Conservation (phyloP, 306 rosid species). For the Heteromeles arbutifolia region DNA sequence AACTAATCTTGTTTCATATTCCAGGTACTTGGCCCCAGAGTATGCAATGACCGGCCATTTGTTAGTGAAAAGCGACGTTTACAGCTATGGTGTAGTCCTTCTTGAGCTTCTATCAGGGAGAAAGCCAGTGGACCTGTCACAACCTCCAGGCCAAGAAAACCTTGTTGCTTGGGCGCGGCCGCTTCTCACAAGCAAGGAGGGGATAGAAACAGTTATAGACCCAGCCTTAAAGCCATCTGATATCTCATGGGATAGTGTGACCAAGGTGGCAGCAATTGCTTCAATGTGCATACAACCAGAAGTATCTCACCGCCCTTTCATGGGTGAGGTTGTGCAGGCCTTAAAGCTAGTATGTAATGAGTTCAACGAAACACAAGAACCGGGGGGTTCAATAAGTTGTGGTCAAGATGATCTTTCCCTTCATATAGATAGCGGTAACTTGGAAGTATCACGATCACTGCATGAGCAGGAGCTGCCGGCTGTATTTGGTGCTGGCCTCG, state of each 20-base stretch:
- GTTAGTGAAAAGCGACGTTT: slow-evolving; percentile 93
- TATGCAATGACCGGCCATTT: slow-evolving; percentile 99
- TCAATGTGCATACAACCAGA: slow-evolving; percentile 98
- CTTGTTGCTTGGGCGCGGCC: slow-evolving; percentile 91
- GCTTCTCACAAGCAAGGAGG: slow-evolving; percentile 71
- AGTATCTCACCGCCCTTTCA: slow-evolving; percentile 88
- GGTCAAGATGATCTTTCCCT: slow-evolving; percentile 38
- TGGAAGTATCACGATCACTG: slow-evolving; percentile 11
- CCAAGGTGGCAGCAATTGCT: slow-evolving; percentile 94
- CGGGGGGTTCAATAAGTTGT: slow-evolving; percentile 33
- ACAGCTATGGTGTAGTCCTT: slow-evolving; percentile 96
- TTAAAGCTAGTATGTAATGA: slow-evolving; percentile 88
- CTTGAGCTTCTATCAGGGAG: slow-evolving; percentile 91
- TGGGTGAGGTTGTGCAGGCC: slow-evolving; percentile 99
- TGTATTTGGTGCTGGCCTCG: slow-evolving; percentile 31
- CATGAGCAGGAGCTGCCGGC: slow-evolving; percentile 10
- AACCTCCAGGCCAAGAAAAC: slow-evolving; percentile 94
- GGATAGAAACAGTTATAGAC: slow-evolving; percentile 62
- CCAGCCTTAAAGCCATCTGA: slow-evolving; percentile 40
- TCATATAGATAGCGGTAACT: slow-evolving; percentile 23
- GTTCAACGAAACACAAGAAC: slow-evolving; percentile 48
- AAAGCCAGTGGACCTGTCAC: slow-evolving; percentile 88
- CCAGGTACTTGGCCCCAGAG: slow-evolving; percentile 95
- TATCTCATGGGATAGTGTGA: slow-evolving; percentile 43
- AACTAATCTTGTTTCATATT: slow-evolving; percentile 9